These are phyloP conservation scores for Polygonum maritimum DNA, from an alignment of 148 eudicot genomes.

Conservation along the genomic window DNA sequence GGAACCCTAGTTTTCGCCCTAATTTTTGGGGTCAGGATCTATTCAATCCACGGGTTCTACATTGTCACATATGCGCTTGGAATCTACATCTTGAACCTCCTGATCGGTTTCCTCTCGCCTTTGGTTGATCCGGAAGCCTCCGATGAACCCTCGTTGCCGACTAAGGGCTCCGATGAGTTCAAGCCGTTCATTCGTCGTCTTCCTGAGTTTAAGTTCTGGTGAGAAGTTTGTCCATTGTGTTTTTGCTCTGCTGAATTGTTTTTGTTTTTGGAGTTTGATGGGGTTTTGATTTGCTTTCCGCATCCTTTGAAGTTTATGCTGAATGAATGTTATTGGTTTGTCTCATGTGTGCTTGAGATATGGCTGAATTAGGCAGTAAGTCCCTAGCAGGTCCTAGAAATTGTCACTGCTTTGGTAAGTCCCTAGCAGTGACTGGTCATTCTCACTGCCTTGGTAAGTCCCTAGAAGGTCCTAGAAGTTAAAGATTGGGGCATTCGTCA, in stretches of 20 bases:
- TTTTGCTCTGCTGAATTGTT: not conserved
- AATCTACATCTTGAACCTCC: slow-evolving; percentile 64
- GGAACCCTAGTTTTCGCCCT: slow-evolving; percentile 39
- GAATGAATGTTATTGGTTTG: too few species aligned
- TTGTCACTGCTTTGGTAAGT: not conserved
- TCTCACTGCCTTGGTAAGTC: not conserved
- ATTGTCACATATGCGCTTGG: slow-evolving; percentile 72
- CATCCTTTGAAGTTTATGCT: too few species aligned
- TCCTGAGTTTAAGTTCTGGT: slow-evolving; percentile 92
- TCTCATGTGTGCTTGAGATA: too few species aligned
- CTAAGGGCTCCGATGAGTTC: slow-evolving; percentile 91
- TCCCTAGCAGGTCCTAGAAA: not conserved
- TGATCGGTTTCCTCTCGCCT: slow-evolving; percentile 75
- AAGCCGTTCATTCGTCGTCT: slow-evolving; percentile 90
- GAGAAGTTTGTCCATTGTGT: not conserved
- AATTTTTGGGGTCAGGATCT: slow-evolving; percentile 50
- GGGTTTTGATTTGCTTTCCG: not conserved
- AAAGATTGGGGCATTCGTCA: not conserved
- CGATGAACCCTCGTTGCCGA: slow-evolving; percentile 65
- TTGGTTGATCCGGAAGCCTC: slow-evolving; percentile 76
- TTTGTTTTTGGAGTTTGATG: not conserved
- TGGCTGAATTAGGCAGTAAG: too few species aligned
- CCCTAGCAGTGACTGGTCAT: not conserved
- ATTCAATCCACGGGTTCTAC: slow-evolving; percentile 66
- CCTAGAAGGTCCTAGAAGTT: not conserved